Evolutionary conservation across 2,329 filamentous ascomycete species (phyloP), one percentile per base, ranked within the genome.

Genomic region (Xylariomycetidae sp.): DNA sequence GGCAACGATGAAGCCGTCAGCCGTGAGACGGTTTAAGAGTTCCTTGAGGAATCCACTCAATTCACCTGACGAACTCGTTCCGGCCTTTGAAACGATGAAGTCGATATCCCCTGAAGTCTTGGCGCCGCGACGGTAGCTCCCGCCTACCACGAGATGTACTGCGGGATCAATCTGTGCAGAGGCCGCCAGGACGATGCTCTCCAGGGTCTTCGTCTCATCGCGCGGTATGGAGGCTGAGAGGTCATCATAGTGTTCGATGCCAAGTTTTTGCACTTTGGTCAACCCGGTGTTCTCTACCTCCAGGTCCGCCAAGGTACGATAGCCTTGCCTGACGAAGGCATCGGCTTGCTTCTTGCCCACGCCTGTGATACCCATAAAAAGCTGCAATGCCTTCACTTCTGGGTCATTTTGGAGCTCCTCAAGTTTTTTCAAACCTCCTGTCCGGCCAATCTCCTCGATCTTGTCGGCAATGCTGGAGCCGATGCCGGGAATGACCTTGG

Each of bases 371-470:
- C 79, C 74, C 16, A 87, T 67, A 51, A 96, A 96, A 0, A 76
- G 57, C 37, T 81, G 75, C 1, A 94, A 62, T 0, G 77, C 61
- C 12, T 69, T 61, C 42, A 88, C 78, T n/a, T 70, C 66, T 0
- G 82, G 76, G 29, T 94, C 83, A 3, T 69, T 60, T 34, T 74
- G 72, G 1, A 84, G 76, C 47, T 81, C 77, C 20, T 94, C 83
- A 0, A 96, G 70, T 23, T 82, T 74, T 26, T 74, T 74, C 1
- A 96, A 72, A 16, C 70, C 69, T 49, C 87, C 74, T 0, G 87
- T 95, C 25, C 70, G 68, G 3, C 79, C 85, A 27, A 96, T 94
- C 54, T 96, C 90, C 49, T 92, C 86, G 42, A 97, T 92, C 57
- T 95, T 95, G 17, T 74, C 69, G 0, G 88, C 88, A 2, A 96